Conservation (phyloP, 2,329 filamentous ascomycete genomes). For the Trichophyton mentagrophytes region DNA sequence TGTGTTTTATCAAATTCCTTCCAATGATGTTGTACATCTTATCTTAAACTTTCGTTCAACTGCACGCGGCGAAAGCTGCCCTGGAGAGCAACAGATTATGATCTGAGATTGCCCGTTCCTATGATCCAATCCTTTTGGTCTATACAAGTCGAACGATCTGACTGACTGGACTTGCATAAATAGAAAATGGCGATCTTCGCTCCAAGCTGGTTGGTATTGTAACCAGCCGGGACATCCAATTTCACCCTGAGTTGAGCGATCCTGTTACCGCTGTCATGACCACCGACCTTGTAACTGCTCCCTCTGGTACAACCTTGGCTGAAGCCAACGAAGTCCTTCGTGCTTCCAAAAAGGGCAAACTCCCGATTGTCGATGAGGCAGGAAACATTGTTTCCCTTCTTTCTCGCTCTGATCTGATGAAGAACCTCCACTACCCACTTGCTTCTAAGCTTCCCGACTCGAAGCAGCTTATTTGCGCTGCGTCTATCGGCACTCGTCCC, state of each 20-base stretch:
- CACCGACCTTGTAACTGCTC: constrained; percentile 80
- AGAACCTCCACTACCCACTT: constrained; percentile 94
- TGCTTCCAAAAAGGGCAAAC: constrained; percentile 96
- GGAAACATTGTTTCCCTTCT: constrained; percentile 86
- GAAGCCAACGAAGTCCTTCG: constrained; percentile 91
- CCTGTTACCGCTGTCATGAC: constrained; percentile 88
- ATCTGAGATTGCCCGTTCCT: constrained; percentile 32
- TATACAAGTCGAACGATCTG: background rate
- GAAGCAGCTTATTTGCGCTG: constrained; percentile 93
- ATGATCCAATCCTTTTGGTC: constrained; percentile 8
- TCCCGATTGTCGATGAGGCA: constrained; percentile 74
- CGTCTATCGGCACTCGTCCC: constrained; percentile 86
- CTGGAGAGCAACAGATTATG: constrained; percentile 58
- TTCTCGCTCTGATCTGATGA: constrained; percentile 89
- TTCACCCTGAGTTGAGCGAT: constrained; percentile 62
- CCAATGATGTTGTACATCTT: constrained; percentile 58
- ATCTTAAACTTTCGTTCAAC: constrained; percentile 99
- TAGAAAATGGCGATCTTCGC: constrained; percentile 81
- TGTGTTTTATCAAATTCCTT: constrained; percentile 12
- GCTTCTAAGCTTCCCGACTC: constrained; percentile 93
- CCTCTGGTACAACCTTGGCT: constrained; percentile 63
- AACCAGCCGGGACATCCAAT: constrained; percentile 95
- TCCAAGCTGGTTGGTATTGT: constrained; percentile 96
- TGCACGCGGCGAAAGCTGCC: constrained; percentile 72
- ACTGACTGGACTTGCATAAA: constrained; percentile 6